Evolutionary conservation across 1,284 basidiomycete species (phyloP), one percentile per base, ranked within the genome.

Genomic region (Ustilago trichophora): DNA sequence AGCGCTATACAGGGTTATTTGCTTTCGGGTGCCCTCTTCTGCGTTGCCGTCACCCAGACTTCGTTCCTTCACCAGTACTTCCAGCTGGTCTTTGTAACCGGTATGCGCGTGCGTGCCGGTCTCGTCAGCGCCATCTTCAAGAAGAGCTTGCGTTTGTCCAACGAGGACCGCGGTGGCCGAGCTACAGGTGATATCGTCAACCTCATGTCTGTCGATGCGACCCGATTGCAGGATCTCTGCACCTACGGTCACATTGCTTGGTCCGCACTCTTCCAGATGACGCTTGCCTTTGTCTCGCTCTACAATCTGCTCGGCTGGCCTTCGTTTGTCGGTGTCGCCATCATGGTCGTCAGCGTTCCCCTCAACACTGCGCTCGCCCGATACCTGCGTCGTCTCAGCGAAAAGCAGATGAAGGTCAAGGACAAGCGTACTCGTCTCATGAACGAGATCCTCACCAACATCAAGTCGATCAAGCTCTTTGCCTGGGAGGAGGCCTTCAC

Each of bases 161-260:
- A 85, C 29, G 85, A 97, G 36, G 90, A 90, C 3, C 87, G 90
- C 15, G 89, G 91, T 40, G 88, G 91, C 12, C 87, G 93, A 13
- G 88, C 89, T 2, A 88, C 88, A 15, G 92, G 92, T 31, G 89
- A 89, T 75, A 86, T 94, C 35, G 89, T 95, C 59, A 95, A 93
- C 76, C 91, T 94, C 83, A 94, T 97, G 71, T 93, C 91, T 4
- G 93, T 93, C 0, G 94, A 97, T 81, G 88, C 92, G 15, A 90
- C 88, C 5, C 87, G 93, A 25, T 91, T 97, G 76, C 93, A 96
- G 80, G 96, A 93, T 76, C 90, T 89, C 67, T 87, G 87, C 50
- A 90, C 90, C 5, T 93, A 89, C 83, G 90, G 91, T 53, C 83
- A 84, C 65, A 87, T 91, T 84, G 84, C 87, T 12, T 91, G 91